phyloP scores from a whole-genome alignment of 805 yeast genomes.

The Grigorovia jiainica region DNA sequence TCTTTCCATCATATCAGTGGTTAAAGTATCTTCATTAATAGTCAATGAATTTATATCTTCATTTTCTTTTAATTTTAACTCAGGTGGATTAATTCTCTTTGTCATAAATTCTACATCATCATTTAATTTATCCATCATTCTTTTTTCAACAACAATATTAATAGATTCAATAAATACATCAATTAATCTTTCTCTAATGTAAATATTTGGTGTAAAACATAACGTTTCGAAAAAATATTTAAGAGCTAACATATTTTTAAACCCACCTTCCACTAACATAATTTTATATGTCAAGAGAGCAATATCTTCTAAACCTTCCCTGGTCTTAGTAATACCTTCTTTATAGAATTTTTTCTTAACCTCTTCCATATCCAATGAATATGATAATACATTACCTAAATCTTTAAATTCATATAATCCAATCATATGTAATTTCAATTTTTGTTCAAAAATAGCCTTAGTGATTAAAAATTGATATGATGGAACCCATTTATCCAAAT shows the following conservation, averaged over 20 bases:
- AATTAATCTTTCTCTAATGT: slow-evolving; percentile 42
- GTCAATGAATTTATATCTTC: slow-evolving; percentile 10
- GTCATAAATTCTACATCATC: slow-evolving; percentile 43
- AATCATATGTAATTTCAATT: slow-evolving; percentile 45
- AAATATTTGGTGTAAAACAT: slow-evolving; percentile 46
- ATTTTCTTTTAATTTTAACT: slow-evolving; percentile 10
- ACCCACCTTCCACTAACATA: slow-evolving; percentile 63
- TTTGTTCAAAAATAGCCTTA: slow-evolving; percentile 50
- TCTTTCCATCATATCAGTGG: slow-evolving; percentile 9
- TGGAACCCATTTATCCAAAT: slow-evolving; percentile 82
- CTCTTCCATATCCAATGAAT: slow-evolving; percentile 31
- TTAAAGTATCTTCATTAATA: slow-evolving; percentile 9
- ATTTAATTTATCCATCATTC: slow-evolving; percentile 50
- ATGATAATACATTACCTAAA: slow-evolving; percentile 44
- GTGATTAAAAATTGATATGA: slow-evolving; percentile 42
- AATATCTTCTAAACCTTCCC: slow-evolving; percentile 36
- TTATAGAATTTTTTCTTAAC: not conserved
- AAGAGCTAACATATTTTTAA: slow-evolving; percentile 53
- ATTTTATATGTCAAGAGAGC: slow-evolving; percentile 64
- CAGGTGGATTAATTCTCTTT: slow-evolving; percentile 18
- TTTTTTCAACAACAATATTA: slow-evolving; percentile 61
- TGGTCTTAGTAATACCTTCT: slow-evolving; percentile 6
- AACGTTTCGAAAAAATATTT: slow-evolving; percentile 51
- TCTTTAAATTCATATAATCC: slow-evolving; percentile 43
- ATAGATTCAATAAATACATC: slow-evolving; percentile 41